These are phyloP conservation scores for Oryza glumipatula DNA, from an alignment of 176 grass and related monocot species.

Conservation along the genomic window DNA sequence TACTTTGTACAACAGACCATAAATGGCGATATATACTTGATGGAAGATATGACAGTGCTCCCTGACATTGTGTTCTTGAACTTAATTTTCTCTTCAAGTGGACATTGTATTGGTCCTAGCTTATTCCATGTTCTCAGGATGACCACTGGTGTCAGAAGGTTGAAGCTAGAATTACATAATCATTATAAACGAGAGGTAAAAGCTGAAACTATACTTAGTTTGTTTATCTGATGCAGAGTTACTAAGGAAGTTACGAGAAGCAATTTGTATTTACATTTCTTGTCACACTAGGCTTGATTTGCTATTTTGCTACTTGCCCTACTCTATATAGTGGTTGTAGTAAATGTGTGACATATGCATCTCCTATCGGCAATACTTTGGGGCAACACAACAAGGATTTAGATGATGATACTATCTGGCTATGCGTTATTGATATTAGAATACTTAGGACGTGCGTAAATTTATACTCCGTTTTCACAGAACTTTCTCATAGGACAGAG, in stretches of 20 bases:
- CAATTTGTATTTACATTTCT: no score
- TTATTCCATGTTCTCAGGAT: constrained; percentile 22
- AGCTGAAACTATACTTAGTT: not conserved
- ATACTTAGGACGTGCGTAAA: not conserved
- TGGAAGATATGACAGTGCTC: constrained; percentile 32
- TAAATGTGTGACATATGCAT: no score
- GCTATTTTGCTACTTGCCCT: no score
- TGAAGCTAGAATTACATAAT: not conserved
- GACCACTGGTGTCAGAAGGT: constrained; percentile 1
- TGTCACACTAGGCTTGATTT: no score
- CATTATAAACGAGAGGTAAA: not conserved
- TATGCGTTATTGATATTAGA: no score
- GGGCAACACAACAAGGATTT: no score
- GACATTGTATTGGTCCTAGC: constrained; percentile 29
- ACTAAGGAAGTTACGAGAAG: no score
- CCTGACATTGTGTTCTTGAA: not conserved
- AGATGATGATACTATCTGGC: no score
- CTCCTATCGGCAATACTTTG: not conserved
- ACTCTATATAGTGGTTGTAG: no score
- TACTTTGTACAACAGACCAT: constrained; percentile 11
- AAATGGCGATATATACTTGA: not conserved
- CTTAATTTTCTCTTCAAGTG: not conserved
- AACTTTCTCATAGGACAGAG: not conserved
- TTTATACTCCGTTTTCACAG: not conserved
- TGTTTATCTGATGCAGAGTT: no score